Evolutionary conservation across 1,284 basidiomycete species (phyloP), one percentile per base, ranked within the genome.

Genomic region (Megacollybia platyphylla): DNA sequence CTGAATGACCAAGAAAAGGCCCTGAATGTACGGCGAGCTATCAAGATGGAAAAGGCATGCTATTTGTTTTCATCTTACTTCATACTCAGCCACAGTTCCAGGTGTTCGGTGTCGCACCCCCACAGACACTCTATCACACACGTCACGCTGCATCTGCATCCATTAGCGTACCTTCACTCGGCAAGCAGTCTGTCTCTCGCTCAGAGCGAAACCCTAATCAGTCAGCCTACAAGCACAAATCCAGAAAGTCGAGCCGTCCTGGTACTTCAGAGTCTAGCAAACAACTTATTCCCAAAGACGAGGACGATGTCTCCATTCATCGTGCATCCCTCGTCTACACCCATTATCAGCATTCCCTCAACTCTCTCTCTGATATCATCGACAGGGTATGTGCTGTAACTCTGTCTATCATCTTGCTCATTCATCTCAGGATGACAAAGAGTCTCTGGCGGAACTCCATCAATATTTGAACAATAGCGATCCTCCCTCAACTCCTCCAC

Each of bases 1-100:
- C 65, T 87, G 39, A 70, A 75, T 49, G 73, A 74, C 24, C 67
- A 63, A 49, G 84, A 87, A 54, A 85, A 84, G 60, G 79, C 80
- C 10, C 70, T 81, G 54, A 84, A 82, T 52, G 84, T 88, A 39
- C 69, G 77, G 42, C 63, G 85, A 39, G 85, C 84, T 27, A 67
- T 79, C 52, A 88, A 88, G 62, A 87, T 88, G 83, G 83, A 87
- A 59, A 80, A 81, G 75, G 84, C 83, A 44, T 37, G 66, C 6
- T 39, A 40, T 11, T 24, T 47, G 15, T 44, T 32, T 41, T 40
- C 24, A 15, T 11, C 37, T 40, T 39, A 13, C 32, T 45, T 29
- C 36, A 29, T 39, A 36, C 18, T 45, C 43, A 27, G 48, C 45
- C 39, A 46, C 34, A 15, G 32, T 44, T 38, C 18, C 46, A 88